Evolutionary conservation across 2,329 filamentous ascomycete genomes (phyloP).

Genomic region (Colletotrichum higginsianum): DNA sequence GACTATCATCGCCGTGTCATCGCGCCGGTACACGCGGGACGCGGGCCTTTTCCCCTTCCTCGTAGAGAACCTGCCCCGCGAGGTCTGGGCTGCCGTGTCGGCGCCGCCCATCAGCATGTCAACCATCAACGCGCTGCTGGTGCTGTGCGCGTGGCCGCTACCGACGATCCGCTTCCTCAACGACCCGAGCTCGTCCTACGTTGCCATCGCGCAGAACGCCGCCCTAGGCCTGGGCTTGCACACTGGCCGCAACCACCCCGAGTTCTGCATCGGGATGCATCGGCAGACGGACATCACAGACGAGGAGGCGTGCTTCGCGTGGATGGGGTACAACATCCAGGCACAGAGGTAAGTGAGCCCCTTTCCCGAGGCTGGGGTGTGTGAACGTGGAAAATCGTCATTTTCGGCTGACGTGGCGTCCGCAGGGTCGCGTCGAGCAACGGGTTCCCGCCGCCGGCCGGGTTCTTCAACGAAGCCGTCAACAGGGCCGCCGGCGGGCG

Average conservation of each 20-base stretch:
- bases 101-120: constrained; percentile 61
- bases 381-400: neutral
- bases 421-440: constrained; percentile 57
- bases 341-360: constrained; percentile 59
- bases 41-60: constrained; percentile 60
- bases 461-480: constrained; percentile 64
- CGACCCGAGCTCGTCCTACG: constrained; percentile 65
- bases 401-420: constrained; percentile 40
- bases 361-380: neutral
- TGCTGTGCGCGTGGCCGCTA: constrained; percentile 67
- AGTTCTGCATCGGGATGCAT: constrained; percentile 60
- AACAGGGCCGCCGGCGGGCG: constrained; percentile 60
- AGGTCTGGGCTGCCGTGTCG: constrained; percentile 61
- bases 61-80: constrained; percentile 61
- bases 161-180: constrained; percentile 66
- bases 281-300: constrained; percentile 62
- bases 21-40: constrained; percentile 64
- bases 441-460: constrained; percentile 62
- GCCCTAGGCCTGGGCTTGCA: constrained; percentile 66
- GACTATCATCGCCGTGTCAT: constrained; percentile 66
- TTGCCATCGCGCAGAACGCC: constrained; percentile 63
- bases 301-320: constrained; percentile 67
- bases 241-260: constrained; percentile 64
- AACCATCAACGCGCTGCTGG: constrained; percentile 66
- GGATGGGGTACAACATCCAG: constrained; percentile 68